These are phyloP conservation scores for Monosporozyma yasuniensis DNA, from an alignment of 805 yeast genomes.

Conservation along the genomic window DNA sequence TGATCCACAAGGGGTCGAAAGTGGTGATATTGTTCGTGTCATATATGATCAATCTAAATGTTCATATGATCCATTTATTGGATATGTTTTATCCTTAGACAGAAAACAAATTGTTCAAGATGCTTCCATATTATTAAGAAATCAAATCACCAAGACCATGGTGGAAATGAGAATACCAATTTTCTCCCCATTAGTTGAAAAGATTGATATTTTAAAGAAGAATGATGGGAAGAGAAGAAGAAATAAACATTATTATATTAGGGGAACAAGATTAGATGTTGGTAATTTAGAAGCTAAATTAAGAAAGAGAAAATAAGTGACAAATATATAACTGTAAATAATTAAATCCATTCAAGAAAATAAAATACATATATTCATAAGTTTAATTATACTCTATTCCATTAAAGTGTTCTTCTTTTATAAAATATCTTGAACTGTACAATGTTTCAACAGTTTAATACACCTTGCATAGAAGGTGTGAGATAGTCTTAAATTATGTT, in stretches of 20 bases:
- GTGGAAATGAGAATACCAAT: conserved; percentile 77
- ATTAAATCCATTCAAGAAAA: not conserved
- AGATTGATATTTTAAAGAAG: conserved; percentile 69
- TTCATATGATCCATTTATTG: conserved; percentile 56
- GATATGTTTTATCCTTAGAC: conserved; percentile 70
- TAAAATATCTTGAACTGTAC: no score
- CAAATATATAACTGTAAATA: not conserved
- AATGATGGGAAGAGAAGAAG: conserved; percentile 55
- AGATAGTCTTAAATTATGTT: no score
- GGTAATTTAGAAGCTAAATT: conserved; percentile 50
- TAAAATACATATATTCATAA: no score
- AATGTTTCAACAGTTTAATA: no score
- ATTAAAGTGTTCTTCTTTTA: no score
- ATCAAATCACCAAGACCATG: conserved; percentile 72
- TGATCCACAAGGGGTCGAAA: conserved; percentile 45
- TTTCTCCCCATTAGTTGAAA: conserved; percentile 67
- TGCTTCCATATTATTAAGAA: conserved; percentile 71
- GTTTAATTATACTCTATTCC: no score
- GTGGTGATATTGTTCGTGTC: conserved; percentile 78
- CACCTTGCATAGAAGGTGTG: no score
- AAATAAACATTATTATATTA: conserved; percentile 84
- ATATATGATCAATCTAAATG: conserved; percentile 50
- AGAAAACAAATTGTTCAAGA: conserved; percentile 52
- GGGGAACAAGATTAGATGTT: conserved; percentile 69
- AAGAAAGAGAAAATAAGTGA: conserved; percentile 21